Conservation (phyloP, 768 basidiomycete species). For the Suillus spraguei region DNA sequence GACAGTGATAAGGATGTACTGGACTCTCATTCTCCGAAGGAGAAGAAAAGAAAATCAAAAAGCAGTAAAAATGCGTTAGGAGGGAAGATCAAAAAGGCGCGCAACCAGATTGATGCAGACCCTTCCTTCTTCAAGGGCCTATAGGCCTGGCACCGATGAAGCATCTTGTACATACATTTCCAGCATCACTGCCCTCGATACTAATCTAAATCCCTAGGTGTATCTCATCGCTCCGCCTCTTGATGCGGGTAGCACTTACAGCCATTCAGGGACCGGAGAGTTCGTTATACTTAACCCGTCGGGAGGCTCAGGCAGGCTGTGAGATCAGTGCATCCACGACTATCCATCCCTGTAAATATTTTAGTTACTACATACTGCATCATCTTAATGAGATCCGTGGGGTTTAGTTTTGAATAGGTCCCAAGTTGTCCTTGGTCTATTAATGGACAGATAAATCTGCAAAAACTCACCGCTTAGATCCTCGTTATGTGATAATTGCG, state of each 20-base stretch:
- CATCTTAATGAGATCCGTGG: constrained; percentile 29
- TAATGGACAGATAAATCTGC: constrained; percentile 10
- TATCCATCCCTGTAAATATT: constrained; percentile 26
- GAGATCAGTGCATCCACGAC: constrained; percentile 29
- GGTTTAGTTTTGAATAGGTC: not conserved
- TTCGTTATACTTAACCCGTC: constrained; percentile 3
- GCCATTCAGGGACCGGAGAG: constrained; percentile 15
- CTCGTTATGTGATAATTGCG: not conserved
- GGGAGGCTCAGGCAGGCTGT: constrained; percentile 9
- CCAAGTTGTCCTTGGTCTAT: constrained; percentile 10
- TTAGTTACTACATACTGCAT: constrained; percentile 21
- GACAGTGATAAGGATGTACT: constrained; percentile 29
- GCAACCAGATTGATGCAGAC: constrained; percentile 58
- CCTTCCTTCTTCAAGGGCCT: constrained; percentile 70
- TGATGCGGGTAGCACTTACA: not conserved
- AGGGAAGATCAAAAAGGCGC: constrained; percentile 58
- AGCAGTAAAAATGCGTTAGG: constrained; percentile 51
- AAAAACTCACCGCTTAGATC: not conserved
- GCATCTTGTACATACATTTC: not conserved
- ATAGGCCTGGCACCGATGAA: constrained; percentile 26
- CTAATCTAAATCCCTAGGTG: not conserved
- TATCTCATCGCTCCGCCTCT: not conserved
- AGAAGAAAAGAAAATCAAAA: constrained; percentile 59
- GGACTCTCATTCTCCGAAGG: constrained; percentile 33
- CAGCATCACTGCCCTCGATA: not conserved